Percentiles rank a stretch among this genome's conserved stretches.
Evolutionary conservation across 495 filamentous ascomycete species (phyloP).

Genomic region (Penicillium silybi): DNA sequence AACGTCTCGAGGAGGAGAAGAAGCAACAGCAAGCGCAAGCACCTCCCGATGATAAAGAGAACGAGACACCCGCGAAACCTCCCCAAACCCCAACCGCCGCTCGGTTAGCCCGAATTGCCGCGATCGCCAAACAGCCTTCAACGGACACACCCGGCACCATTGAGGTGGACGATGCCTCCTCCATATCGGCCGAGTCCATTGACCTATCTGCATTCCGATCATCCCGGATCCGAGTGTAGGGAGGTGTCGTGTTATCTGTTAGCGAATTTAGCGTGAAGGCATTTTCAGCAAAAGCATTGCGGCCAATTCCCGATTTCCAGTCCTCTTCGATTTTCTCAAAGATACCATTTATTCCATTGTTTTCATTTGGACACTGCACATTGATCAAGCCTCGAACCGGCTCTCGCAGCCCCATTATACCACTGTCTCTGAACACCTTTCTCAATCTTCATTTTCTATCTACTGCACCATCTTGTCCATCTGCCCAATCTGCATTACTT

Average conservation of each 20-base stretch:
- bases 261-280: slow-evolving; percentile 25
- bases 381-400: background rate
- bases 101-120: slow-evolving; percentile 18
- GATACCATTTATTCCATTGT: slow-evolving; percentile 10
- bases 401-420: background rate
- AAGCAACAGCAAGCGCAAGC: slow-evolving; percentile 19
- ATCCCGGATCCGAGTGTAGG: slow-evolving; percentile 27
- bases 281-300: slow-evolving; percentile 19
- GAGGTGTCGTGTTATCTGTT: background rate
- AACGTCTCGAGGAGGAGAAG: slow-evolving; percentile 36
- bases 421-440: background rate
- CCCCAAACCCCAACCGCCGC: slow-evolving; percentile 17
- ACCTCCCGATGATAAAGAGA: slow-evolving; percentile 3
- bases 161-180: slow-evolving; percentile 42
- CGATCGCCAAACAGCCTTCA: slow-evolving; percentile 14
- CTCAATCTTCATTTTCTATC: background rate
- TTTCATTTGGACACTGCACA: slow-evolving; percentile 4
- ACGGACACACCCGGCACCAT: slow-evolving; percentile 23
- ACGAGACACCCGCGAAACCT: slow-evolving; percentile 11
- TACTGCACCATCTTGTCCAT: slow-evolving; percentile 1
- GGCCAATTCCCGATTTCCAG: slow-evolving; percentile 16
- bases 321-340: slow-evolving; percentile 1
- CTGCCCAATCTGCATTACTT: slow-evolving; percentile 19
- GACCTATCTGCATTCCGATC: slow-evolving; percentile 42
- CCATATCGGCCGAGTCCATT: slow-evolving; percentile 35